Evolutionary conservation across 2,329 filamentous ascomycete genomes (phyloP).

Genomic region (Drechslerella stenobrocha): DNA sequence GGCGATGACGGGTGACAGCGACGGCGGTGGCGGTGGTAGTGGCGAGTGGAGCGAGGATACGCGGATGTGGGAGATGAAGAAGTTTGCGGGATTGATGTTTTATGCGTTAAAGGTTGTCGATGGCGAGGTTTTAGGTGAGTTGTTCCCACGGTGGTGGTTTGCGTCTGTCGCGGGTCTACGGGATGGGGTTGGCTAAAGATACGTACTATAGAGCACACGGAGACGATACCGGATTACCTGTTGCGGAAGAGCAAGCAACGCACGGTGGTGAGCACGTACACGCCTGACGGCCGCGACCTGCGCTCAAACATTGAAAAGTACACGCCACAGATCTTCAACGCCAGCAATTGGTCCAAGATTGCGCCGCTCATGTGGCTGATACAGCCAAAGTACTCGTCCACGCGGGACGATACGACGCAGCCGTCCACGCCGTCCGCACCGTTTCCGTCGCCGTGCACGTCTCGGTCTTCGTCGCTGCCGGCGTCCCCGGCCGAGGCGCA

Average conservation of each 20-base stretch:
- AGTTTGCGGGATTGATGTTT: conserved; percentile 25
- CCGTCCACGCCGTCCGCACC: background rate
- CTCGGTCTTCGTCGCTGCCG: background rate
- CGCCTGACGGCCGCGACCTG: conserved; percentile 6
- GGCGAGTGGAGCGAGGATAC: conserved; percentile 7
- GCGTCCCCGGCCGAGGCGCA: background rate
- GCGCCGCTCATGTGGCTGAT: conserved; percentile 23
- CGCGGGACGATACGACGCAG: background rate
- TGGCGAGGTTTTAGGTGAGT: conserved; percentile 1
- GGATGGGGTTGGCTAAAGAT: background rate
- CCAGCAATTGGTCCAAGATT: conserved; percentile 7
- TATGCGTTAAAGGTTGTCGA: conserved; percentile 27
- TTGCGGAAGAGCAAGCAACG: conserved; percentile 1
- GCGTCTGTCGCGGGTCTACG: too few relatives aligned
- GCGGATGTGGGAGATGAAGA: conserved; percentile 29
- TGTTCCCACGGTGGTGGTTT: background rate
- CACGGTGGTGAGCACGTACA: conserved; percentile 16
- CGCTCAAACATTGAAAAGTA: conserved; percentile 13
- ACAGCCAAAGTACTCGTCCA: background rate
- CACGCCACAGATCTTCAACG: conserved; percentile 23
- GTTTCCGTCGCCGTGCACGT: too few relatives aligned
- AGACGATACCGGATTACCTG: conserved; percentile 23
- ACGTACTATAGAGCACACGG: conserved; percentile 14
- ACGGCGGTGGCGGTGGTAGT: background rate
- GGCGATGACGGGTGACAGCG: too few relatives aligned